These are phyloP conservation scores for Quercus wislizeni DNA, from an alignment of 306 rosid species.

Conservation along the genomic window DNA sequence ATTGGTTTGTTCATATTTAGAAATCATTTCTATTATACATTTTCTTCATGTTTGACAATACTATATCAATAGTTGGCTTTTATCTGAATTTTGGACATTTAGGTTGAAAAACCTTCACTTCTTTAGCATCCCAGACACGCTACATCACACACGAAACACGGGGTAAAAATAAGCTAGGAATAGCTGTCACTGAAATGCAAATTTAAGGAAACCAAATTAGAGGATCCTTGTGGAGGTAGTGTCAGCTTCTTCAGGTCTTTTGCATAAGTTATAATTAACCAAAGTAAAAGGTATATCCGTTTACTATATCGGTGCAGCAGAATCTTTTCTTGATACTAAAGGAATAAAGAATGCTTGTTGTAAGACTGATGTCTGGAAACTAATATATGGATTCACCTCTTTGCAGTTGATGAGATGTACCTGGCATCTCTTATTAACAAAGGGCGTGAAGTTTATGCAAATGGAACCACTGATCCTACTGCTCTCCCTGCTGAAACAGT, in stretches of 20 bases:
- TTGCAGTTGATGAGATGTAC: conserved; percentile 91
- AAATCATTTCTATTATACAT: conserved; percentile 7
- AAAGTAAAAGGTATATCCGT: background rate
- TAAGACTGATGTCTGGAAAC: conserved; percentile 1
- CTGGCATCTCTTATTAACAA: conserved; percentile 85
- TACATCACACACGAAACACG: background rate
- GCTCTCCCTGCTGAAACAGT: conserved; percentile 72
- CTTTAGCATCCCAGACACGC: background rate
- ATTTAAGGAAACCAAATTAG: background rate
- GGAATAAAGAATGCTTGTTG: background rate
- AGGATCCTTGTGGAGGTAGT: background rate
- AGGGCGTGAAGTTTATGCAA: conserved; percentile 62
- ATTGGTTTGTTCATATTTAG: conserved; percentile 51
- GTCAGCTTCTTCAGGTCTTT: background rate
- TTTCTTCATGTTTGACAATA: background rate
- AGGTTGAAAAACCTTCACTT: background rate
- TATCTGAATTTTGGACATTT: conserved; percentile 2
- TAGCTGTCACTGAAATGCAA: background rate
- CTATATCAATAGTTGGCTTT: conserved; percentile 4
- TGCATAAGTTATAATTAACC: background rate
- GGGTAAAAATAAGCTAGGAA: background rate
- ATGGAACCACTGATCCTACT: conserved; percentile 72
- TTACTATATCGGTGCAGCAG: background rate
- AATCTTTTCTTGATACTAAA: background rate
- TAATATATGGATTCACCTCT: conserved; percentile 28